Conservation (phyloP, 208 protist species). For the Polymyxa betae region DNA sequence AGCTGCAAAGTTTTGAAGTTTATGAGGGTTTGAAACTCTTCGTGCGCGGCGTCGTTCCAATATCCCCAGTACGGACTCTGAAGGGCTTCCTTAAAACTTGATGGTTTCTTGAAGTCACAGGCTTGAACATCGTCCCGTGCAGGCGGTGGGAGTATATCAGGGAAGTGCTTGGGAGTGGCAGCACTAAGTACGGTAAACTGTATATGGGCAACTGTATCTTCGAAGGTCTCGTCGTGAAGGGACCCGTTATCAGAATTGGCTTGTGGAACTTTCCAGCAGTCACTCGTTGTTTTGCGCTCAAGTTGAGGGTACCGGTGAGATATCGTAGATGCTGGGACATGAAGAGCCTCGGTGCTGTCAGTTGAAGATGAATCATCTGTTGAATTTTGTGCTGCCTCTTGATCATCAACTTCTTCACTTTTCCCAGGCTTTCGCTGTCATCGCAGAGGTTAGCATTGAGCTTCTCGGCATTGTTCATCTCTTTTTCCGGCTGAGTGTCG, state of each 20-base stretch:
- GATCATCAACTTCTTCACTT: neutral
- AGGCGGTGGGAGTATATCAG: no score
- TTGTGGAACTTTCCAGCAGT: neutral
- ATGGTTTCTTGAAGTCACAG: neutral
- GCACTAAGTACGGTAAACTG: no score
- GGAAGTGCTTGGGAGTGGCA: no score
- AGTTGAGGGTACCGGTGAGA: no score
- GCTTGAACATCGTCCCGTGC: neutral
- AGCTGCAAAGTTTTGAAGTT: slow-evolving; percentile 1
- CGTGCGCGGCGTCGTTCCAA: neutral
- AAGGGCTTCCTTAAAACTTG: neutral
- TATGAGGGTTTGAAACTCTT: neutral
- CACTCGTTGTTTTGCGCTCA: neutral
- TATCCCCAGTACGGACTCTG: neutral
- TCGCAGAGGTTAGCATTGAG: neutral
- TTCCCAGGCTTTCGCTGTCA: neutral
- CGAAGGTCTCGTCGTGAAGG: no score
- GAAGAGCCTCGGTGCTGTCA: no score
- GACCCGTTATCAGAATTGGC: neutral
- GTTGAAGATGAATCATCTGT: neutral
- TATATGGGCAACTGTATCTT: no score
- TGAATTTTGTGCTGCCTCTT: neutral
- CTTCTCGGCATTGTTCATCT: no score
- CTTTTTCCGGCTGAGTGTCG: no score
- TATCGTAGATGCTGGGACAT: no score